phyloP scores from a whole-genome alignment of 179 eudicot species.

The Vitellaria paradoxa region DNA sequence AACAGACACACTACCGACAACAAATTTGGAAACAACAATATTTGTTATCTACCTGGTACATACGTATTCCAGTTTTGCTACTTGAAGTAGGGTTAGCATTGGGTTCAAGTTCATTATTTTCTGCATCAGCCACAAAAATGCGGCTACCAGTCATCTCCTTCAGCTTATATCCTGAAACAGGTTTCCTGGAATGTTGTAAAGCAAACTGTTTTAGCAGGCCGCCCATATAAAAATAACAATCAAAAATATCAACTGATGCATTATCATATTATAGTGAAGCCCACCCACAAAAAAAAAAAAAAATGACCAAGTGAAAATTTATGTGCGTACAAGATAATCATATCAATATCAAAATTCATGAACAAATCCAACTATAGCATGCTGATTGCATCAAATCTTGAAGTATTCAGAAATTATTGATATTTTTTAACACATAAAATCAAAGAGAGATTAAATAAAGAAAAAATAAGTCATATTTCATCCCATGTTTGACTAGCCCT shows the following conservation, averaged over 20 bases:
- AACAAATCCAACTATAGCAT: neutral
- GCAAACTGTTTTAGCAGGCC: slow-evolving; percentile 5
- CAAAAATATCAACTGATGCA: neutral
- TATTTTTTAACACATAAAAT: neutral
- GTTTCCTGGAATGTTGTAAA: slow-evolving; percentile 57
- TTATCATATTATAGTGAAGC: neutral
- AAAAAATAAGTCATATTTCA: neutral
- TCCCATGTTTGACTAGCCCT: neutral
- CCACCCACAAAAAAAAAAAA: neutral
- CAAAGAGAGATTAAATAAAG: neutral
- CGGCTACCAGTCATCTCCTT: slow-evolving; percentile 95
- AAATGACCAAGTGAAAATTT: neutral
- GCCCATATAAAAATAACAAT: neutral
- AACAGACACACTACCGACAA: neutral
- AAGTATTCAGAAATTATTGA: neutral
- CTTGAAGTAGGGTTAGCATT: slow-evolving; percentile 44
- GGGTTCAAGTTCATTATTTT: slow-evolving; percentile 44
- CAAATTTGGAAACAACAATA: neutral
- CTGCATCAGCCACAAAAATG: slow-evolving; percentile 62
- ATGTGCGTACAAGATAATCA: neutral
- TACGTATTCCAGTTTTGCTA: slow-evolving; percentile 71
- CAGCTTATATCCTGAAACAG: slow-evolving; percentile 70
- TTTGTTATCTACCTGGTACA: slow-evolving; percentile 68
- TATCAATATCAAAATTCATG: neutral
- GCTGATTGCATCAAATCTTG: neutral